phyloP scores from a whole-genome alignment of 2,329 filamentous ascomycete species.

The Sclerotinia subarctica region DNA sequence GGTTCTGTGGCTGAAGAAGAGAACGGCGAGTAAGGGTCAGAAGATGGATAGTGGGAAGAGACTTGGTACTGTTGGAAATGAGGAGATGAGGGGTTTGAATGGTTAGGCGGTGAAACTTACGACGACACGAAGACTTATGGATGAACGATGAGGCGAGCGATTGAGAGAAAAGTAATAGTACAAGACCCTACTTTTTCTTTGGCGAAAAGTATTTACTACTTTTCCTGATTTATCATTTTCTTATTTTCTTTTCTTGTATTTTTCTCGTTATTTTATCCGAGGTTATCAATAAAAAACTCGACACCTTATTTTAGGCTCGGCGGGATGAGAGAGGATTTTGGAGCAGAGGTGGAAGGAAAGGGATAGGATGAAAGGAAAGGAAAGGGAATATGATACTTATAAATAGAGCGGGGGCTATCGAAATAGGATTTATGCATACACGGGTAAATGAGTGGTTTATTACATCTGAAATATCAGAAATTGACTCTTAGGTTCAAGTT shows the following conservation, averaged over 20 bases:
- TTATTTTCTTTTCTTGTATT: neutral
- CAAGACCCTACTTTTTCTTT: neutral
- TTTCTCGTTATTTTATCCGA: neutral
- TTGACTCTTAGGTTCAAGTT: neutral
- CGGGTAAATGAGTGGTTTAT: neutral
- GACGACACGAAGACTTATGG: conserved; percentile 2
- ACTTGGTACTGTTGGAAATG: conserved; percentile 39
- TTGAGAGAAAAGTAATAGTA: neutral
- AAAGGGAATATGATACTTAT: too few species aligned
- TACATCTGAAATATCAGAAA: neutral
- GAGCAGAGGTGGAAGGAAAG: neutral
- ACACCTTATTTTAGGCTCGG: neutral
- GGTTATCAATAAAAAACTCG: neutral
- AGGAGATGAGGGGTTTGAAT: conserved; percentile 35
- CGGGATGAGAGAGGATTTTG: neutral
- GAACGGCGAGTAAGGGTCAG: neutral
- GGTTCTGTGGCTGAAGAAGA: conserved; percentile 27
- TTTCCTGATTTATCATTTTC: neutral
- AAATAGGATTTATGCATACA: too few species aligned
- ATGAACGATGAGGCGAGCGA: neutral
- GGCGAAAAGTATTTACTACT: neutral
- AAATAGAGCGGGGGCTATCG: too few species aligned
- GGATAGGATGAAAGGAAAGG: neutral
- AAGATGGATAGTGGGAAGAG: neutral
- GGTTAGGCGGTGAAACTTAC: neutral